These are phyloP conservation scores for Neopestalotiopsis sp. DNA, from an alignment of 2,329 filamentous ascomycete species.

Conservation along the genomic window DNA sequence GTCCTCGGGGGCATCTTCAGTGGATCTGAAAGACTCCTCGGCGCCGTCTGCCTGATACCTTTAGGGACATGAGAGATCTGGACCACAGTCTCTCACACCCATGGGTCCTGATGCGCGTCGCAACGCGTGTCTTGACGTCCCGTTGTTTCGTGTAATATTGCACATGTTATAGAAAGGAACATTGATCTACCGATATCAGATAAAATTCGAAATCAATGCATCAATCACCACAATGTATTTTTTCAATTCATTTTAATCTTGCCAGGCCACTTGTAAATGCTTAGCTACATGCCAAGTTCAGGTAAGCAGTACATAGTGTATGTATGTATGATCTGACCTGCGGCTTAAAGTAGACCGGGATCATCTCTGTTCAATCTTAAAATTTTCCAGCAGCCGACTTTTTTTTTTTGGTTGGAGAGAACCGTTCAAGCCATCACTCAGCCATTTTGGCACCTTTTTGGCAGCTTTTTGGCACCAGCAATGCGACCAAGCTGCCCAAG, in stretches of 20 bases:
- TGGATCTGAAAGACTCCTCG: no score
- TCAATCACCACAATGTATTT: no score
- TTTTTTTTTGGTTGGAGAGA: background rate
- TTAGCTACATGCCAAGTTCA: background rate
- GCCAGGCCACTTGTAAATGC: no score
- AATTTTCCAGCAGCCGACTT: background rate
- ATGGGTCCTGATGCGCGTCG: background rate
- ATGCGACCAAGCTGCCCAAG: background rate
- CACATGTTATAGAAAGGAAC: background rate
- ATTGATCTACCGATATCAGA: background rate
- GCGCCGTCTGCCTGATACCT: no score
- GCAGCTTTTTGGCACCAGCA: background rate
- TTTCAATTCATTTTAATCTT: no score
- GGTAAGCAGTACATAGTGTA: background rate
- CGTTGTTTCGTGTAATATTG: background rate
- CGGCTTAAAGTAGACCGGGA: background rate
- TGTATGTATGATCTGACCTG: background rate
- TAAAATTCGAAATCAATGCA: no score
- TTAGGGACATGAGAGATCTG: no score
- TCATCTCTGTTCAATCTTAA: background rate
- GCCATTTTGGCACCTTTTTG: no score
- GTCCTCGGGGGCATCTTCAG: no score
- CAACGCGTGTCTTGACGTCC: background rate
- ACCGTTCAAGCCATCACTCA: no score
- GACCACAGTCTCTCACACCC: no score